Evolutionary conservation across 139 green algal species (phyloP), one percentile per base, ranked within the genome.

Genomic region (Asterochloris sp.): DNA sequence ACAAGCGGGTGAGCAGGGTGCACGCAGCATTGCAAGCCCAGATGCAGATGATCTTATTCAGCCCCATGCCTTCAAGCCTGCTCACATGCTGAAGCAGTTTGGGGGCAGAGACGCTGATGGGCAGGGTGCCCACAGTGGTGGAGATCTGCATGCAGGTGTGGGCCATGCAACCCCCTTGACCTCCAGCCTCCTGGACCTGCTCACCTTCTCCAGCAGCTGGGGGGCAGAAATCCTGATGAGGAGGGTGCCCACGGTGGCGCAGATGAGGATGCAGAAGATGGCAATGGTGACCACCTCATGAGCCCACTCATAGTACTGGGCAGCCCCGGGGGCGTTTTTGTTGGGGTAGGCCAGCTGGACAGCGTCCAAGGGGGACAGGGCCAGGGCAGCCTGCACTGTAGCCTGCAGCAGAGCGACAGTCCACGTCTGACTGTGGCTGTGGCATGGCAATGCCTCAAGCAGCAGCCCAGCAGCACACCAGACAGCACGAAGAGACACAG

Each of bases 311-410:
- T 73, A 11, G 69, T 87, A 92, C 13, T 86, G 71, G 11, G 73
- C 38, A 17, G 80, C 84, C 15, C 88, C 71, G 19, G 81, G 67
- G 0, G 62, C 24, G 0, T 17, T 6, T 54, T 85, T 86, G 38
- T 54, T 54, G 38, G 38, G 38, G 62, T 83, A 85, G 11, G 78
- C 78, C 26, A 62, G 23, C 13, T 66, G 61, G 54, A 89, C 74
- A 17, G 76, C 62, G 60, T 87, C 82, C 38, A 91, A 68, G 0
- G 91, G 91, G 13, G 84, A 79, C 8, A 83, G 77, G 8, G 86
- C 89, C 78, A 95, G 88, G 0, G 92, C 89, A 10, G 94, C 94
- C 83, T 98, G 94, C 83, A 98, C 94, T 0, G 93, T 96, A 12
- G 93, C 94, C 81, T 90, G 86, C 28, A 84, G 73, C 21, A 74